Evolutionary conservation across 139 green algal species (phyloP).

Genomic region (Eudorina sp.): DNA sequence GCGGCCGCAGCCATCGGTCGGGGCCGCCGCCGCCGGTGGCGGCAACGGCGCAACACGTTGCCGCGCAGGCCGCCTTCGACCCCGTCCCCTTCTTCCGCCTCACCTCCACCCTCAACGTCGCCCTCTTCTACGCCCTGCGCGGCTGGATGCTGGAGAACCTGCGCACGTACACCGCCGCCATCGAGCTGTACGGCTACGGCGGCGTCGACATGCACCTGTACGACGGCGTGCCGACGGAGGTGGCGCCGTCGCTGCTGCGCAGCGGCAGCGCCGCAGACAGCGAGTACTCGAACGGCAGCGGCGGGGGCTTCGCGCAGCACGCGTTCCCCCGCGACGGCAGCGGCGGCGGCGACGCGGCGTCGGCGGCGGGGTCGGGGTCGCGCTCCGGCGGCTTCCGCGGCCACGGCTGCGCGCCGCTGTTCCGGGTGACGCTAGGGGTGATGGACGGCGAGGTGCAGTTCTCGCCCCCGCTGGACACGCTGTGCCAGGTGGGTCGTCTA

Average conservation of each 20-base stretch:
- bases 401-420: constrained; percentile 38
- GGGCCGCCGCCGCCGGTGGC: not conserved
- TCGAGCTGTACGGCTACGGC: constrained; percentile 39
- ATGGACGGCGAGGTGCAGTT: constrained; percentile 22
- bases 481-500: constrained; percentile 23
- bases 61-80: constrained; percentile 21
- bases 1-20: not conserved
- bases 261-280: not conserved
- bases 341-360: not conserved
- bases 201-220: constrained; percentile 33
- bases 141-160: constrained; percentile 34
- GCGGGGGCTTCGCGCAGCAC: not conserved
- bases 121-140: constrained; percentile 44
- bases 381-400: not conserved
- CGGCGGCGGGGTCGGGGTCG: not conserved
- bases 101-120: constrained; percentile 47
- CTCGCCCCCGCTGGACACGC: constrained; percentile 29
- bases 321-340: not conserved
- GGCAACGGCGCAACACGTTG: not conserved
- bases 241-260: not conserved
- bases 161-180: constrained; percentile 37
- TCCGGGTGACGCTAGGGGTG: constrained; percentile 38
- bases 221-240: constrained; percentile 40
- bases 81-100: constrained; percentile 48
- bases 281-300: not conserved